Conservation (phyloP, 2,329 filamentous ascomycete genomes). For the Fusarium algeriense region DNA sequence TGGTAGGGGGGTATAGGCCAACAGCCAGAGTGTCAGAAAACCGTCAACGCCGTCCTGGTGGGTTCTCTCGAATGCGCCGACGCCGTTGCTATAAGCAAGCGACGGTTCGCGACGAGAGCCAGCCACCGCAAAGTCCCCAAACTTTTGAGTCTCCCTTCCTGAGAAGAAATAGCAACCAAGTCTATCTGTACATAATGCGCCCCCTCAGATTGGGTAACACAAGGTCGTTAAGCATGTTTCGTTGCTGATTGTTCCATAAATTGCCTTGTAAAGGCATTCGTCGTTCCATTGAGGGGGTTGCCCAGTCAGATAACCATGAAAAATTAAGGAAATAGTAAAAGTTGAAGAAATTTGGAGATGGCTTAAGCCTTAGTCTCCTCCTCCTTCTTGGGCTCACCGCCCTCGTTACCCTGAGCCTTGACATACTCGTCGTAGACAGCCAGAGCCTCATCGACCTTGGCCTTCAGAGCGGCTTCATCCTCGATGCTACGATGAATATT, state of each 20-base stretch:
- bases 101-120: constrained; percentile 41
- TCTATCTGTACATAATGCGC: constrained; percentile 58
- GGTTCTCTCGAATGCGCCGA: constrained; percentile 44
- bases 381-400: constrained; percentile 63
- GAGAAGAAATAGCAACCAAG: constrained; percentile 56
- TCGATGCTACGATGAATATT: constrained; percentile 73
- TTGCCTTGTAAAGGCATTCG: constrained; percentile 38
- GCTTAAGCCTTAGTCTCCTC: constrained; percentile 58
- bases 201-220: constrained; percentile 42
- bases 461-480: constrained; percentile 87
- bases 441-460: constrained; percentile 98
- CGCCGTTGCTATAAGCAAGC: constrained; percentile 39
- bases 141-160: constrained; percentile 54
- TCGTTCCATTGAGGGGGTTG: constrained; percentile 45
- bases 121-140: constrained; percentile 49
- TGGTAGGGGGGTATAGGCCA: constrained; percentile 57
- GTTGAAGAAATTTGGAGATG: constrained; percentile 14
- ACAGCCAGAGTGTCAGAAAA: constrained; percentile 56
- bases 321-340: constrained; percentile 48
- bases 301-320: constrained; percentile 48
- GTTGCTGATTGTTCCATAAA: constrained; percentile 46
- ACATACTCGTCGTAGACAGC: constrained; percentile 98
- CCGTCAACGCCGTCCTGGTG: constrained; percentile 57
- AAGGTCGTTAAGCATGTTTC: constrained; percentile 48
- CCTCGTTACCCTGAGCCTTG: constrained; percentile 77